phyloP scores from a whole-genome alignment of 805 yeast species.

The Yamadazyma sp. region DNA sequence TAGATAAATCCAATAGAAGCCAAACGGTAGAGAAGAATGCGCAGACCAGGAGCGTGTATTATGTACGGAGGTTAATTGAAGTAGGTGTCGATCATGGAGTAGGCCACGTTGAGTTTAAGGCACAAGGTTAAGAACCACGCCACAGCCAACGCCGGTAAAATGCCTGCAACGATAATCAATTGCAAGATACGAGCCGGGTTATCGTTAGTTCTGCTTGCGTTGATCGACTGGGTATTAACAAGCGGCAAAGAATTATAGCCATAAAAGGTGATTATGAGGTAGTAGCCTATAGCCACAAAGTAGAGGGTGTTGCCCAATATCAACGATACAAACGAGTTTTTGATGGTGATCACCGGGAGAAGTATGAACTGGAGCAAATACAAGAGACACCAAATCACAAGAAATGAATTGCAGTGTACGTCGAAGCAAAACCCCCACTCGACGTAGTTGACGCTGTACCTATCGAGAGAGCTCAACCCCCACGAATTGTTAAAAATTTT shows the following conservation, averaged over 20 bases:
- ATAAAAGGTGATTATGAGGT: constrained; percentile 76
- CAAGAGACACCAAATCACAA: constrained; percentile 73
- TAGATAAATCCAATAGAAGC: too few relatives aligned
- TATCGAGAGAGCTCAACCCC: constrained; percentile 18
- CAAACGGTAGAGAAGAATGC: too few relatives aligned
- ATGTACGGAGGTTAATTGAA: too few relatives aligned
- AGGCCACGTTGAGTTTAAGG: constrained; percentile 73
- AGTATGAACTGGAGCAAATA: constrained; percentile 74
- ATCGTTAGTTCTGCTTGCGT: constrained; percentile 8
- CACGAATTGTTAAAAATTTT: constrained; percentile 50
- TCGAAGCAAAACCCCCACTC: constrained; percentile 97
- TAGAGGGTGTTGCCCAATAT: constrained; percentile 79
- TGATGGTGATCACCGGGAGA: constrained; percentile 66
- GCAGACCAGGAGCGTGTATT: too few relatives aligned
- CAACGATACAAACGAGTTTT: constrained; percentile 61
- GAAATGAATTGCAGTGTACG: constrained; percentile 87
- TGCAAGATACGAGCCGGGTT: constrained; percentile 47
- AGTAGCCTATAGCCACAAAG: constrained; percentile 69
- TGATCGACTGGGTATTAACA: constrained; percentile 18
- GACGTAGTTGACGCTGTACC: constrained; percentile 40
- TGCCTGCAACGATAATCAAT: constrained; percentile 63
- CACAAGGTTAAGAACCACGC: constrained; percentile 58
- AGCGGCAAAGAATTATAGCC: constrained; percentile 63
- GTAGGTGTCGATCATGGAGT: constrained; percentile 54
- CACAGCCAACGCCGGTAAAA: constrained; percentile 60